A percentile compares a stretch with the other conserved stretches of the same genome.
Conservation (phyloP, 108 stramenopile species). For the Cyclostephanos tholiformis region DNA sequence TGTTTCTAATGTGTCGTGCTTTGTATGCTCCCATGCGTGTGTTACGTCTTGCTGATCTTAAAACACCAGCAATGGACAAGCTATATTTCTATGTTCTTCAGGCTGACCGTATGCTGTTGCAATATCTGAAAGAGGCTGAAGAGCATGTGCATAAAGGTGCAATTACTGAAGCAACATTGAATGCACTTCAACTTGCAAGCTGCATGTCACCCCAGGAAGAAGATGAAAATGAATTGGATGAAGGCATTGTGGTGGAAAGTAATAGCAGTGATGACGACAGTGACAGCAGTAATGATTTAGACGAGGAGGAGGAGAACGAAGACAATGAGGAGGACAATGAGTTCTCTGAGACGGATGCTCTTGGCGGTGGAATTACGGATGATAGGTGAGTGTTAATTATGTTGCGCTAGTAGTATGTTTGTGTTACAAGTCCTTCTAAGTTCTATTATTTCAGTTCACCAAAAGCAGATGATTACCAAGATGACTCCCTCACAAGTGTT, state of each 20-base stretch:
- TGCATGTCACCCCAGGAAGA: neutral
- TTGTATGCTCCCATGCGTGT: conserved; percentile 2
- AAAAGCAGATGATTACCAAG: neutral
- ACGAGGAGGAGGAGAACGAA: neutral
- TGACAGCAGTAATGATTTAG: neutral
- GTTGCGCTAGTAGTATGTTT: neutral
- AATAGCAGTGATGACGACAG: conserved; percentile 8
- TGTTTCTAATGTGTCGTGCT: conserved; percentile 7
- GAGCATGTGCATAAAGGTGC: neutral
- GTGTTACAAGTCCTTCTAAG: neutral
- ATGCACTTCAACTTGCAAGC: neutral
- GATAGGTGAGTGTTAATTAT: neutral
- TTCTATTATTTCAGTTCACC: neutral
- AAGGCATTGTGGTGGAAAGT: neutral
- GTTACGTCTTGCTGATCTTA: conserved; percentile 9
- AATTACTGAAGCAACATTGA: neutral
- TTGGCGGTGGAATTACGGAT: conserved; percentile 1
- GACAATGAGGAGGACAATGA: neutral
- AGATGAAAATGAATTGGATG: conserved; percentile 3
- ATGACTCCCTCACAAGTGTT: neutral
- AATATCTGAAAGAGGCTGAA: conserved; percentile 6
- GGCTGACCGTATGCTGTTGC: conserved; percentile 5
- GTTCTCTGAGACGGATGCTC: neutral
- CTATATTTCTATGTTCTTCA: conserved; percentile 11
- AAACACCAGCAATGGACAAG: conserved; percentile 8